A percentile compares a stretch with the other conserved stretches of the same genome.
These are phyloP conservation scores for Schrenkiella parvula DNA, from an alignment of 345 rosid species.

Conservation along the genomic window DNA sequence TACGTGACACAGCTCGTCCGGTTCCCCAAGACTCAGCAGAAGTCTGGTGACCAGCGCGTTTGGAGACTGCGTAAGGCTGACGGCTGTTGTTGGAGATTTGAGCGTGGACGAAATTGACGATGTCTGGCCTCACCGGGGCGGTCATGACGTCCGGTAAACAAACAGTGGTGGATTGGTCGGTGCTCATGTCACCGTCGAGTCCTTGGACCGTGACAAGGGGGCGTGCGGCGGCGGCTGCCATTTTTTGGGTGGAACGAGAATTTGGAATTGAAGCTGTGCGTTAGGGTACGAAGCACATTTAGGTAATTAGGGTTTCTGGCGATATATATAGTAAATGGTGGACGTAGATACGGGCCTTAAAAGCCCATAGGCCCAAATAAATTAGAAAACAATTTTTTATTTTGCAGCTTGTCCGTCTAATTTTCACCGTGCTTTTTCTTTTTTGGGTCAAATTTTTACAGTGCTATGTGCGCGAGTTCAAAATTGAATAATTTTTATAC, in stretches of 20 bases:
- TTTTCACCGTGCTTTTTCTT: not conserved
- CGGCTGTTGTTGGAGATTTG: slow-evolving; percentile 78
- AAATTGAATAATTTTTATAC: not conserved
- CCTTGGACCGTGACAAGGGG: slow-evolving; percentile 66
- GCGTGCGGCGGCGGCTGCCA: slow-evolving; percentile 50
- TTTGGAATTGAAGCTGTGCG: not conserved
- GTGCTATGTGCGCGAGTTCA: not conserved
- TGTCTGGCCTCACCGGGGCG: slow-evolving; percentile 72
- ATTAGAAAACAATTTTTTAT: not conserved
- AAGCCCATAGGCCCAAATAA: slow-evolving; percentile 1
- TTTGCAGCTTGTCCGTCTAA: not conserved
- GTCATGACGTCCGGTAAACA: slow-evolving; percentile 70
- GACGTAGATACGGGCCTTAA: not conserved
- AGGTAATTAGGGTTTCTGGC: not conserved
- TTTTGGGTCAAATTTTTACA: not conserved
- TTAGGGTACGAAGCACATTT: not conserved
- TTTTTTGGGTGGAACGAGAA: slow-evolving; percentile 8
- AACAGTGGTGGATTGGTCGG: slow-evolving; percentile 52
- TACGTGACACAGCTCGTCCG: slow-evolving; percentile 94
- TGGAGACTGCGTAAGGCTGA: slow-evolving; percentile 91
- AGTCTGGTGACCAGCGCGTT: slow-evolving; percentile 84
- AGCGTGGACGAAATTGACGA: slow-evolving; percentile 65
- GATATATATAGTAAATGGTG: not conserved
- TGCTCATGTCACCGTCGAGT: slow-evolving; percentile 73
- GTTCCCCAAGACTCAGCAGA: slow-evolving; percentile 99